Base-by-base conservation (phyloP, 306 rosid genomes). In the Quercus wislizeni region DNA sequence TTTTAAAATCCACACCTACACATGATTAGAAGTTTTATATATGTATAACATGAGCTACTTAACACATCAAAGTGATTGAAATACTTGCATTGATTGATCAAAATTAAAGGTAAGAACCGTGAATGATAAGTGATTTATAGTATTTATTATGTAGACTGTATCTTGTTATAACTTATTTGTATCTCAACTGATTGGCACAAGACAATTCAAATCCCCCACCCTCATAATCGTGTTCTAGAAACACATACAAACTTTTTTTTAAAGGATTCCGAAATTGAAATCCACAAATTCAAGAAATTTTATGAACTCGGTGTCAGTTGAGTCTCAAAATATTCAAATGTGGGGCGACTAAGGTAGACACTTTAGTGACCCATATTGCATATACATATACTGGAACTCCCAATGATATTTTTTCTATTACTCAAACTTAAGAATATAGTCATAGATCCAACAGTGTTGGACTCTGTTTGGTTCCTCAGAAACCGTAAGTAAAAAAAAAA, bases 1-100 rank as follows among this genome's bases (percentile, higher is more conserved):
- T 90, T 91, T 93, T 96, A 80, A 96, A 96, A 90, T 96, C 99
- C 88, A 96, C 99, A 73, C 99, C 99, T 96, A 54, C 78, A 80
- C 41, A 69, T 55, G 35, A 55, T 52, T 74, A 78, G 74, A 73
- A 74, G 27, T 41, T 23, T 30, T 75, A 10, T 23, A 68, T 25
- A 19, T 43, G 3, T 1, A 71, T 63, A 69, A 78, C 38, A 51
- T 64, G 49, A 57, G 27, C 80, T 52, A 49, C 74, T 20, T 5
- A 72, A 25, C 27, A 21, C 57, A 5, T 62, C 68, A 13, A 62
- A 62, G 28, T 9, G 35, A 6, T 1, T 62, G 27, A 15, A 25
- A 62, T 25, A 15, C n/a, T 61, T 62, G 68, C 68, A 62, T 12
- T 62, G 68, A 62, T 62, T 62, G 18, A 62, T 62, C 18, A 27